Base-by-base conservation (phyloP, 169 alveolate genomes). In the Condylostoma magnum region DNA sequence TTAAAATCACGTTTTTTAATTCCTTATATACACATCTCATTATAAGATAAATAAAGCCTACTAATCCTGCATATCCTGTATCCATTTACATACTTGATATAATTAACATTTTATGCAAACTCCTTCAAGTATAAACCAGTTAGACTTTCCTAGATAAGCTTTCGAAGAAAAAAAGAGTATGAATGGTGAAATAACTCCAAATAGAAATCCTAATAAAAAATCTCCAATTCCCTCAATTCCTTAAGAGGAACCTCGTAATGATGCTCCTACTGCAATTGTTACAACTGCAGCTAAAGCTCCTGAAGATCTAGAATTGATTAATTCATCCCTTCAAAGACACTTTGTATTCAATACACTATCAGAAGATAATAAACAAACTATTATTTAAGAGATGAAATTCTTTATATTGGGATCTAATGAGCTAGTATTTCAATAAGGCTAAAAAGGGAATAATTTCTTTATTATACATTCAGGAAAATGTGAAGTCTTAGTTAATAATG, bases 401-500 rank as follows among this genome's bases (percentile, higher is more conserved):
- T 67, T 33, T 50, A 25, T 20, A 0, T 4, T 67, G 31, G 65
- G 28, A 8, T n/a, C 55, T 8, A 18, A 34, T n/a, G 52, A 63
- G 34, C 47, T 58, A 30, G 66, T 79, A 20, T 71, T 79, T 33
- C 48, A 79, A 71, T 60, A 79, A 65, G 44, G 51, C 30, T 54
- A 70, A 18, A 65, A 38, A 25, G 86, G 80, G 15, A 52, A 60
- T 3, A 56, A 57, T 36, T 79, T 65, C 44, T 79, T 71, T 33
- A 57, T 79, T 46, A 20, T 79, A 12, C 52, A 50, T 33, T 54
- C 75, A 44, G 84, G 80, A 65, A 69, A 57, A 4, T 79, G 89
- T 80, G 96, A 89, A 76, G 99, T 96, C 71, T 69, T 87, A 36
- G 94, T 95, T 18, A 90, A 93, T 70, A 94, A 90, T 3, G 93